These are phyloP conservation scores for Suillus sp. DNA, from an alignment of 768 basidiomycete genomes.

Conservation along the genomic window DNA sequence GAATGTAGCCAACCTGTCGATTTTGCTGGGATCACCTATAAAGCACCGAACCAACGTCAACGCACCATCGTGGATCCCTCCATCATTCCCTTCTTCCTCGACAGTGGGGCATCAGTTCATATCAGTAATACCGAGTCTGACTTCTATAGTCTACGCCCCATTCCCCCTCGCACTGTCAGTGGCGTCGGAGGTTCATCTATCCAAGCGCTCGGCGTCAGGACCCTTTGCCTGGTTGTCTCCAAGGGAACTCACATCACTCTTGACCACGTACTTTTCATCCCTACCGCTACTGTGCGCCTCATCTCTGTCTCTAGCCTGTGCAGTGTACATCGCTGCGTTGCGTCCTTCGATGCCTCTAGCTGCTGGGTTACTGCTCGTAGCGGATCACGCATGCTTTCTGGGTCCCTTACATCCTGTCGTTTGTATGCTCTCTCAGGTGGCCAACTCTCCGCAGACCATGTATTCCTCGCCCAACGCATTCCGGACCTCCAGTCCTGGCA, in stretches of 20 bases:
- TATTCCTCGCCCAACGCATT: too few species aligned
- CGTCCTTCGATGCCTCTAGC: slow-evolving; percentile 23
- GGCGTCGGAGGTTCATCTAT: slow-evolving; percentile 33
- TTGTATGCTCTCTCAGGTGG: slow-evolving; percentile 4
- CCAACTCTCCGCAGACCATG: background rate
- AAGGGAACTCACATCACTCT: slow-evolving; percentile 14
- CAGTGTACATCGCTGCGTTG: slow-evolving; percentile 1
- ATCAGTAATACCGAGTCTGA: slow-evolving; percentile 27
- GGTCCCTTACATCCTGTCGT: slow-evolving; percentile 1
- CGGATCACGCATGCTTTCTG: background rate
- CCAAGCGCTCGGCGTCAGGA: slow-evolving; percentile 28
- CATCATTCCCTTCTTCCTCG: slow-evolving; percentile 24
- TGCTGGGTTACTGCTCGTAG: slow-evolving; percentile 12
- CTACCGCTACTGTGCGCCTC: slow-evolving; percentile 17
- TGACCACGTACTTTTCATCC: slow-evolving; percentile 22
- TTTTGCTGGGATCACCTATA: background rate
- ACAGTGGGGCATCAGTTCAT: slow-evolving; percentile 30
- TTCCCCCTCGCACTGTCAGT: slow-evolving; percentile 24
- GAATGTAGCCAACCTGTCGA: background rate
- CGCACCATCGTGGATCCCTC: background rate
- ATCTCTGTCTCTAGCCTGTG: slow-evolving; percentile 26
- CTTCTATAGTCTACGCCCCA: slow-evolving; percentile 27
- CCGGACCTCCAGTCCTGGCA: too few species aligned
- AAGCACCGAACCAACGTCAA: background rate
- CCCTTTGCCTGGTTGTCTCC: slow-evolving; percentile 23